Percentiles rank a stretch among this genome's conserved stretches.
phyloP scores from a whole-genome alignment of 805 yeast species.

The Kodamaea fukazawae region DNA sequence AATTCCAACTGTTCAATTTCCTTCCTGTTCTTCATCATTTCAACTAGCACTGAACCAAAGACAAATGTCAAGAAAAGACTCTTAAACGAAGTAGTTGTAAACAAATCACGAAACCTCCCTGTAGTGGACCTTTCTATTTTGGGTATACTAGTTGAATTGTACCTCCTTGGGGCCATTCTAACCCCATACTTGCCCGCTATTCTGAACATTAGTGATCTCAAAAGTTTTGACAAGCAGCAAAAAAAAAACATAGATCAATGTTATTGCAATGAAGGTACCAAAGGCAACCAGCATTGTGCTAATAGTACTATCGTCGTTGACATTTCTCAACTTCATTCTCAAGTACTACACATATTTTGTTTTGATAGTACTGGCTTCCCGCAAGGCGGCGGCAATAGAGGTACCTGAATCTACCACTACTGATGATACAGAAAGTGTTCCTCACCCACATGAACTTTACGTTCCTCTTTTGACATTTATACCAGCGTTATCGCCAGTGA shows the following conservation, averaged over 20 bases:
- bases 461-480: slow-evolving; percentile 52
- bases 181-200: too few species aligned
- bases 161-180: neutral
- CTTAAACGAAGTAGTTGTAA: slow-evolving; percentile 36
- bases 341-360: slow-evolving; percentile 40
- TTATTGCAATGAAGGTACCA: slow-evolving; percentile 28
- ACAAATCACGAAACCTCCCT: slow-evolving; percentile 21
- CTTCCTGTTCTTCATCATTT: slow-evolving; percentile 45
- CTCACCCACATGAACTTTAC: slow-evolving; percentile 45
- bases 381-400: slow-evolving; percentile 19
- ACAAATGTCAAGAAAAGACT: slow-evolving; percentile 35
- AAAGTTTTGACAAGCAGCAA: too few species aligned
- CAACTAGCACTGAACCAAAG: slow-evolving; percentile 47
- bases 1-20: slow-evolving; percentile 41
- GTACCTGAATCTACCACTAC: slow-evolving; percentile 24
- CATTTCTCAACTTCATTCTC: slow-evolving; percentile 32
- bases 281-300: slow-evolving; percentile 34
- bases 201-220: too few species aligned
- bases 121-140: slow-evolving; percentile 1
- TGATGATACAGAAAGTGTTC: slow-evolving; percentile 21
- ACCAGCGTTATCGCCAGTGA: slow-evolving; percentile 40
- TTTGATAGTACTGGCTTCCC: slow-evolving; percentile 29
- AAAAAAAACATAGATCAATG: neutral
- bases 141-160: slow-evolving; percentile 6
- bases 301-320: slow-evolving; percentile 29